Conservation (phyloP, 805 yeast species). For the Candida ponderosae region DNA sequence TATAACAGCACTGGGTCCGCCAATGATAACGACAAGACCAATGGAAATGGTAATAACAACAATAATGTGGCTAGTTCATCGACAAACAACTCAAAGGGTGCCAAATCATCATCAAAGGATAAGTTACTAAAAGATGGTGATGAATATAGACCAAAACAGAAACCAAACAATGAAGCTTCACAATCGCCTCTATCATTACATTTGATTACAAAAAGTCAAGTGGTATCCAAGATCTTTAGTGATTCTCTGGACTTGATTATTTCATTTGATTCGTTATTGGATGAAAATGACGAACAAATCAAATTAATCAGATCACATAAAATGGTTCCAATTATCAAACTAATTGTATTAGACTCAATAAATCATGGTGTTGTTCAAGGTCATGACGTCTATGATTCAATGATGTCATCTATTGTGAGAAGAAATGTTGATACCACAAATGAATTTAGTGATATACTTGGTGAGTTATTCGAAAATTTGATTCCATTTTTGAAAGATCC, state of each 20-base stretch:
- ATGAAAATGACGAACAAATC: constrained; percentile 23
- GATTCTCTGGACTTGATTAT: constrained; percentile 31
- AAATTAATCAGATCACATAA: constrained; percentile 14
- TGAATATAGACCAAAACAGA: constrained; percentile 11
- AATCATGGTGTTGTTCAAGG: constrained; percentile 29
- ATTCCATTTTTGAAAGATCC: constrained; percentile 8
- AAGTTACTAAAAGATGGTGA: constrained; percentile 17
- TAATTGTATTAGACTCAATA: constrained; percentile 35
- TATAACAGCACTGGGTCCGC: constrained; percentile 1
- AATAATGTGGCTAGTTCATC: constrained; percentile 2
- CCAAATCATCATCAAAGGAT: constrained; percentile 19
- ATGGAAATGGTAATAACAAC: not conserved
- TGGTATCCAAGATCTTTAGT: too few relatives aligned
- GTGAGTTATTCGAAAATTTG: constrained; percentile 3
- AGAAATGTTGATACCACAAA: constrained; percentile 4
- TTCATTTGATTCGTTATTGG: constrained; percentile 38
- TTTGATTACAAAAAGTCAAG: constrained; percentile 25
- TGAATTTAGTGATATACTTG: constrained; percentile 14
- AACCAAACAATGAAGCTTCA: constrained; percentile 5
- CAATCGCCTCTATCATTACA: constrained; percentile 24
- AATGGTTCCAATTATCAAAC: constrained; percentile 36
- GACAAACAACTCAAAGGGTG: too few relatives aligned
- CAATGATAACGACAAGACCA: not conserved
- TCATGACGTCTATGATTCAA: constrained; percentile 7
- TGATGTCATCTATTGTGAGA: constrained; percentile 12